Percentiles rank a stretch among this genome's conserved stretches.
Conservation (phyloP, 208 protist genomes). For the Leishmania martiniquensis region DNA sequence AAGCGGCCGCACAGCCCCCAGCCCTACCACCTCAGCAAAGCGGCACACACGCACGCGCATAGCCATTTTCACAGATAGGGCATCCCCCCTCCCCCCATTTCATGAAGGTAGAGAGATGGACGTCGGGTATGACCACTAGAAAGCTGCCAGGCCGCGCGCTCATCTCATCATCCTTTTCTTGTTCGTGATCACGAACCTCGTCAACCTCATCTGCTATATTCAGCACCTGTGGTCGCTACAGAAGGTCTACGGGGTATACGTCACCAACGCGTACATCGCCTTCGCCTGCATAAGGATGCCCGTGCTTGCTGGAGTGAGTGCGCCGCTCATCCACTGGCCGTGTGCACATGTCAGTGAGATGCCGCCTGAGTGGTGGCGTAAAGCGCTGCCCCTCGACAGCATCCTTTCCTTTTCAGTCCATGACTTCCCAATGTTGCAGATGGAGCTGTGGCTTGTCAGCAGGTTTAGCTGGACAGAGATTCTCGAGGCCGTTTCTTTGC, state of each 20-base stretch:
- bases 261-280: conserved; percentile 58
- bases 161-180: conserved; percentile 65
- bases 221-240: conserved; percentile 37
- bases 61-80: conserved; percentile 1
- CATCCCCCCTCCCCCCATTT: neutral
- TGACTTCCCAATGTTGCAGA: conserved; percentile 72
- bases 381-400: conserved; percentile 49
- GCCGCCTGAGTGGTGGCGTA: conserved; percentile 59
- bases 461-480: conserved; percentile 56
- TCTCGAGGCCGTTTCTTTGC: conserved; percentile 71
- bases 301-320: conserved; percentile 45
- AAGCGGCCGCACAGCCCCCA: neutral
- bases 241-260: conserved; percentile 14
- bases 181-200: conserved; percentile 49
- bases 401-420: conserved; percentile 67
- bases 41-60: conserved; percentile 14
- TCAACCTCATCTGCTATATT: conserved; percentile 72
- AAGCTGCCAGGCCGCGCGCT: conserved; percentile 42
- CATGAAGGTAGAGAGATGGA: conserved; percentile 14
- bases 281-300: conserved; percentile 59
- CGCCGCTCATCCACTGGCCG: conserved; percentile 77
- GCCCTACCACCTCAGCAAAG: neutral
- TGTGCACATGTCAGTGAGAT: conserved; percentile 74
- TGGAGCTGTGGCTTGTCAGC: conserved; percentile 79
- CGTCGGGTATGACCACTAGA: conserved; percentile 16